A percentile compares a stretch with the other conserved stretches of the same genome.
Conservation (phyloP, 1,284 basidiomycete species). For the Ceratobasidium sp. region DNA sequence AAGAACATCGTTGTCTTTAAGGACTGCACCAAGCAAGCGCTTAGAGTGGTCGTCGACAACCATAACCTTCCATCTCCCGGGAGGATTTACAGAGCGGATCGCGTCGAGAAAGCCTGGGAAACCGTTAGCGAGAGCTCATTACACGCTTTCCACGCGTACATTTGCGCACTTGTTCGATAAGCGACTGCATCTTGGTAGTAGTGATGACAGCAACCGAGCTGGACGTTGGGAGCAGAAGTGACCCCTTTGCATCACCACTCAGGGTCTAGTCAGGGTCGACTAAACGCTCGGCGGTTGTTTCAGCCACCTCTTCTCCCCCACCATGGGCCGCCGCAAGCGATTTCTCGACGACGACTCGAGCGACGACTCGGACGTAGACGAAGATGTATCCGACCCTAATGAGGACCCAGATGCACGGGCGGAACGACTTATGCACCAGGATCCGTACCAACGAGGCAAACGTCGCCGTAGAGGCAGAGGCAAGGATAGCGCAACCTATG, state of each 20-base stretch:
- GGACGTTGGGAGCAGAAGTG: slow-evolving; percentile 1
- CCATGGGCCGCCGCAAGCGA: slow-evolving; percentile 85
- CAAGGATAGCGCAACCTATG: slow-evolving; percentile 83
- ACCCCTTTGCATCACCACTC: slow-evolving; percentile 15
- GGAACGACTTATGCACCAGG: slow-evolving; percentile 81
- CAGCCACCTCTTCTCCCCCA: slow-evolving; percentile 12
- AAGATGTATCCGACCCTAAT: slow-evolving; percentile 53
- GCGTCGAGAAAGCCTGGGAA: slow-evolving; percentile 77
- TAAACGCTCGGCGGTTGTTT: slow-evolving; percentile 3
- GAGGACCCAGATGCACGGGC: slow-evolving; percentile 74
- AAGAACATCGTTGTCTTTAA: slow-evolving; percentile 93
- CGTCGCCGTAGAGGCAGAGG: slow-evolving; percentile 64
- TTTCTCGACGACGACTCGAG: slow-evolving; percentile 78
- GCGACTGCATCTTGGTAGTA: slow-evolving; percentile 25
- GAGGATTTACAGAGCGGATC: slow-evolving; percentile 82
- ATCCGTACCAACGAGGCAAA: slow-evolving; percentile 78
- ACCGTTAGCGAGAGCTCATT: not conserved
- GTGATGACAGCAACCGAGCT: slow-evolving; percentile 30
- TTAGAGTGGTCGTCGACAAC: slow-evolving; percentile 95
- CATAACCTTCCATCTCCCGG: slow-evolving; percentile 93
- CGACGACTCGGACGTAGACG: slow-evolving; percentile 55
- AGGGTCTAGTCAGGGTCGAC: slow-evolving; percentile 16
- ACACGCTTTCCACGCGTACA: not conserved
- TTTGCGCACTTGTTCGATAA: slow-evolving; percentile 41
- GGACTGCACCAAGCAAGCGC: slow-evolving; percentile 82